Evolutionary conservation across 176 grass and related monocot species (phyloP), one percentile per base, ranked within the genome.

Genomic region (Dendrocalamus sinicus): DNA sequence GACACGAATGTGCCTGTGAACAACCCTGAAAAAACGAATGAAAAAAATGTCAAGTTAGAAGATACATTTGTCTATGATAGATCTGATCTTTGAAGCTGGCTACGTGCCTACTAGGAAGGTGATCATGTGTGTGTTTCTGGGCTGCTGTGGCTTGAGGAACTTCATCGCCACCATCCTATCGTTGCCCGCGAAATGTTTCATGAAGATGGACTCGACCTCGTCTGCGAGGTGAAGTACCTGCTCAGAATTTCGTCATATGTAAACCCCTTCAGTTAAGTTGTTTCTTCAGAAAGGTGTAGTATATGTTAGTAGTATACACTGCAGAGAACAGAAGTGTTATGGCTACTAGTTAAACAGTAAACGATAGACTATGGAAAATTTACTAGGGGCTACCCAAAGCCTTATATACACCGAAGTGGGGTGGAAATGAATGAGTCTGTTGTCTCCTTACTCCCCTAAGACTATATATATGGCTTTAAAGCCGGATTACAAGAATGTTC

Each of bases 1-100:
- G 90, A 91, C 35, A 92, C 90, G 30, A 98, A 98, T 77, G 89
- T 92, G 28, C 96, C 96, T 6, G 96, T 98, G 71, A 98, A 98
- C 63, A 98, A 14, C 28, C 96, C 96, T 98, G 93, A 66, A 79
- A 85, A 64, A 8, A 58, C 23, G 15, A 70, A 46, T 64, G 5
- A 67, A 26, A 14, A 22, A 17, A 28, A 50, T 11, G 2, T 1
- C 4, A 39, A 46, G 48, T 83, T 3, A 86, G 57, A 50, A 40
- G 1, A 3, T 24, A 1, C 2, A 67, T 47, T 24, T 61, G 10
- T 20, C 0, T 22, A 26, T 9, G n/a, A 35, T 7, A 23, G 12
- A 24, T 73, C 37, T 7, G 13, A 23, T 72, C 7, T 81, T 73
- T 10, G 52, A 20, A 67, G 24, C 14, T 28, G 16, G 24, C 44